These are phyloP conservation scores for Volvox africanus DNA, from an alignment of 139 green algal species.

Conservation along the genomic window DNA sequence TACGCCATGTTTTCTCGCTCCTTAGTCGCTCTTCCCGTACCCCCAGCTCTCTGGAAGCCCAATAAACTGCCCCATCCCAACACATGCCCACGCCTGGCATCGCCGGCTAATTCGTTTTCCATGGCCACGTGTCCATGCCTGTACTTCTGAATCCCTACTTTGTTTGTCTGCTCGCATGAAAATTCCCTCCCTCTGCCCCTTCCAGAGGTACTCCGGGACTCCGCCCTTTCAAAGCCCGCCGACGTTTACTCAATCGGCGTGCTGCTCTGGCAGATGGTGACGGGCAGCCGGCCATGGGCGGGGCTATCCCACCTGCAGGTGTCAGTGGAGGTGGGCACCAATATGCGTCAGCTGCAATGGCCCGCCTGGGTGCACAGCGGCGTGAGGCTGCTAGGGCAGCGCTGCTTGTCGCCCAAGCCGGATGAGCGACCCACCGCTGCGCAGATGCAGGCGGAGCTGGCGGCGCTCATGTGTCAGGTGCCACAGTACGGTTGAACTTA, in stretches of 20 bases:
- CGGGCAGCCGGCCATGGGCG: slow-evolving; percentile 64
- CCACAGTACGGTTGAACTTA: slow-evolving; percentile 16
- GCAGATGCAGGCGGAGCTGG: slow-evolving; percentile 23
- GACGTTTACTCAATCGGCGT: slow-evolving; percentile 68
- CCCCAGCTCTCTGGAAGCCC: too few species aligned
- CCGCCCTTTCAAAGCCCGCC: slow-evolving; percentile 50
- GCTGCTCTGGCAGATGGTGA: slow-evolving; percentile 75
- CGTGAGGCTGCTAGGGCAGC: slow-evolving; percentile 24
- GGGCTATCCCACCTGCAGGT: slow-evolving; percentile 66
- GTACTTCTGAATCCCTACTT: too few species aligned
- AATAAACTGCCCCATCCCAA: too few species aligned
- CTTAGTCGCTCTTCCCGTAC: too few species aligned
- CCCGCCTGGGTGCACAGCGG: slow-evolving; percentile 17
- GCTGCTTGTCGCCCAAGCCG: neutral
- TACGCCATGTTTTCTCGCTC: too few species aligned
- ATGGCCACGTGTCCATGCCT: too few species aligned
- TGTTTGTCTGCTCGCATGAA: too few species aligned
- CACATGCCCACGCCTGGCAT: too few species aligned
- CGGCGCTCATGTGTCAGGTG: neutral
- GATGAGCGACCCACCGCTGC: slow-evolving; percentile 9
- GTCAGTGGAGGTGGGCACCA: slow-evolving; percentile 34
- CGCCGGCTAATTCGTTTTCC: too few species aligned
- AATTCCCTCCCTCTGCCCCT: neutral
- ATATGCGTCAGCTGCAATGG: slow-evolving; percentile 24
- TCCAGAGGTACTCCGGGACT: slow-evolving; percentile 56